Conservation (phyloP, 768 basidiomycete genomes). For the Pisolithus sp. region DNA sequence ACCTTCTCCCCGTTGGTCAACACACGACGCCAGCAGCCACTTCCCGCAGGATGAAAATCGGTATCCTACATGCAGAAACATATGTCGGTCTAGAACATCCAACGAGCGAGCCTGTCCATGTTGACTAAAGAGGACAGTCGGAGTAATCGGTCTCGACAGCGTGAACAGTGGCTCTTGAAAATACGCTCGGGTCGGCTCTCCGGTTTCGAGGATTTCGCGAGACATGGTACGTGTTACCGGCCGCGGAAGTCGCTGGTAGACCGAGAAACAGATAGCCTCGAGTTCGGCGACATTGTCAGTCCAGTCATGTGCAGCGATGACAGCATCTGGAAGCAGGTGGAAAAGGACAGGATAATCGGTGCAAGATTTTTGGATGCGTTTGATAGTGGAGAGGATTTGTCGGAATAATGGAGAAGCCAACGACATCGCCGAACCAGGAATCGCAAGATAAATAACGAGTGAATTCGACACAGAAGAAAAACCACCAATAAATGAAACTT, state of each 20-base stretch:
- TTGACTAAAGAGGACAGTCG: constrained; percentile 31
- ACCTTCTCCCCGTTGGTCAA: constrained; percentile 75
- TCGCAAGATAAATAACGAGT: constrained; percentile 63
- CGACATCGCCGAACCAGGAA: constrained; percentile 54
- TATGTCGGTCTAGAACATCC: constrained; percentile 52
- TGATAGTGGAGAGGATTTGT: constrained; percentile 58
- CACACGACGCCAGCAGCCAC: constrained; percentile 70
- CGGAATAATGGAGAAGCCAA: constrained; percentile 63
- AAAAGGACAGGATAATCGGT: constrained; percentile 49
- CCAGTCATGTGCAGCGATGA: constrained; percentile 35
- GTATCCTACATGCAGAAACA: constrained; percentile 75
- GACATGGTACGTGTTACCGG: constrained; percentile 58
- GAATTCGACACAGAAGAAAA: constrained; percentile 34
- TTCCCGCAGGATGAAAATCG: constrained; percentile 56
- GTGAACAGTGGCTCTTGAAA: constrained; percentile 65
- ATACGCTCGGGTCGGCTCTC: constrained; percentile 36
- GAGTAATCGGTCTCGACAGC: constrained; percentile 41
- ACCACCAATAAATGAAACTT: constrained; percentile 46
- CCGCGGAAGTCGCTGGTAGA: constrained; percentile 67
- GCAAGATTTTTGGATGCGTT: constrained; percentile 46
- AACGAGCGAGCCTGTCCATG: constrained; percentile 36
- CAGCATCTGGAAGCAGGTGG: constrained; percentile 68
- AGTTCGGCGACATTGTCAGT: constrained; percentile 19
- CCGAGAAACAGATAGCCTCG: constrained; percentile 50
- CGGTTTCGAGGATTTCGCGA: constrained; percentile 38